Conservation (phyloP, 768 basidiomycete species). For the Phlebiopsis gigantea region DNA sequence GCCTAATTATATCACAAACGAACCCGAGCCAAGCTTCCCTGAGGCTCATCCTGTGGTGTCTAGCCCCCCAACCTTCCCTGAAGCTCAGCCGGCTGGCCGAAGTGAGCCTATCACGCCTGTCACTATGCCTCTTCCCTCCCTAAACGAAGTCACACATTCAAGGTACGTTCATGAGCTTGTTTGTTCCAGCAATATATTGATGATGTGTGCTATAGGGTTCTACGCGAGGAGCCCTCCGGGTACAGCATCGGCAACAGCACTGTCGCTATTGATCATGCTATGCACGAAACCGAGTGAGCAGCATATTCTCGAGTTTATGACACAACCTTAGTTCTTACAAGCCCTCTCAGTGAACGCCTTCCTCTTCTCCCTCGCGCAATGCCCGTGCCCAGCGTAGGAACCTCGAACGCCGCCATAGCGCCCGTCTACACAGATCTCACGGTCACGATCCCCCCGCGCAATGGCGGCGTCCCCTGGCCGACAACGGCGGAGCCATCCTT, state of each 20-base stretch:
- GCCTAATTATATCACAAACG: not conserved
- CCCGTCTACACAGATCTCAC: not conserved
- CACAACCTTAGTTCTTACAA: not conserved
- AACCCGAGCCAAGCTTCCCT: constrained; percentile 2
- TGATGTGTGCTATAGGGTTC: constrained; percentile 8
- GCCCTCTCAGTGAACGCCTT: constrained; percentile 41
- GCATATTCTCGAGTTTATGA: not conserved
- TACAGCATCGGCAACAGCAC: constrained; percentile 18
- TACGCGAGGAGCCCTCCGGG: constrained; percentile 14
- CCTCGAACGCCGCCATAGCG: constrained; percentile 4
- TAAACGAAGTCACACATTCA: constrained; percentile 36
- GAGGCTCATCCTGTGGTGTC: not conserved
- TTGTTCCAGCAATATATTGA: not conserved
- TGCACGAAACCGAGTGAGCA: constrained; percentile 16
- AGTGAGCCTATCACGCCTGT: constrained; percentile 23
- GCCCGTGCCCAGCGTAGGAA: constrained; percentile 24
- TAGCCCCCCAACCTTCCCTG: not conserved
- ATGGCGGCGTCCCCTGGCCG: constrained; percentile 16
- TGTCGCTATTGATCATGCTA: constrained; percentile 4
- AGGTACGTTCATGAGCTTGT: constrained; percentile 16
- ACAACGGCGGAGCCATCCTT: constrained; percentile 14
- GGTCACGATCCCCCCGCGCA: constrained; percentile 17
- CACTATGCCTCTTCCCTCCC: constrained; percentile 38
- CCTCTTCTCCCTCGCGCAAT: constrained; percentile 39
- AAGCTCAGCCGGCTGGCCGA: not conserved